Evolutionary conservation across 1,284 basidiomycete genomes (phyloP).

Genomic region (Volvariella volvacea): DNA sequence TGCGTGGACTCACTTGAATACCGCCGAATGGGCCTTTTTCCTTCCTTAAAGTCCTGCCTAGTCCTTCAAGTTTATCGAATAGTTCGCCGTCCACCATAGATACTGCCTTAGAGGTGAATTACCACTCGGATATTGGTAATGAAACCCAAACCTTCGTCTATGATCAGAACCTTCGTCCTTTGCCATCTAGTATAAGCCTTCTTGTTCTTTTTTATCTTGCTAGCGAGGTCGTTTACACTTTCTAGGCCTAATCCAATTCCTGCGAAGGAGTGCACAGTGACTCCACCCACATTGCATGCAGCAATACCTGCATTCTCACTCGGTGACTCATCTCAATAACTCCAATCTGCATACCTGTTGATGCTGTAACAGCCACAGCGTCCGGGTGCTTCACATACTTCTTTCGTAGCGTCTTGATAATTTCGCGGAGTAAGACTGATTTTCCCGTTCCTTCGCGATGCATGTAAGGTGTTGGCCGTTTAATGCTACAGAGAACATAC

Average conservation of each 20-base stretch:
- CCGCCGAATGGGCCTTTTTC: slow-evolving; percentile 82
- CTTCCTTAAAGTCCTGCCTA: slow-evolving; percentile 62
- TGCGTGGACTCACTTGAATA: slow-evolving; percentile 61
- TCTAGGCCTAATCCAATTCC: slow-evolving; percentile 85
- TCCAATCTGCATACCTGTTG: slow-evolving; percentile 52
- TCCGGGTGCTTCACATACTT: slow-evolving; percentile 50
- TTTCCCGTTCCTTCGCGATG: slow-evolving; percentile 78
- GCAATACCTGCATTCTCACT: slow-evolving; percentile 68
- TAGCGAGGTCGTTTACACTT: slow-evolving; percentile 51
- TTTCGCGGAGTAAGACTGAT: slow-evolving; percentile 88
- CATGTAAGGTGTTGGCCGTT: slow-evolving; percentile 14
- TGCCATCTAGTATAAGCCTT: slow-evolving; percentile 68
- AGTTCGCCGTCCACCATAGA: slow-evolving; percentile 96
- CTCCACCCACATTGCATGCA: slow-evolving; percentile 90
- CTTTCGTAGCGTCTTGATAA: slow-evolving; percentile 62
- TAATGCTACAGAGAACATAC: slow-evolving; percentile 39
- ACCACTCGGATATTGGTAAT: slow-evolving; percentile 1
- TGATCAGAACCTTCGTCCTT: slow-evolving; percentile 76
- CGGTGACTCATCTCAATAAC: not conserved
- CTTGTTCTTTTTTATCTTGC: slow-evolving; percentile 67
- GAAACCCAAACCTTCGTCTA: slow-evolving; percentile 77
- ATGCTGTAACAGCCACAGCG: slow-evolving; percentile 87
- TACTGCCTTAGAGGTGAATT: slow-evolving; percentile 40
- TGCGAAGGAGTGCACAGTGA: slow-evolving; percentile 90
- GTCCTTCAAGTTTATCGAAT: slow-evolving; percentile 77